A percentile compares a stretch with the other conserved stretches of the same genome.
These are phyloP conservation scores for Quillaja saponaria DNA, from an alignment of 306 rosid species.

Conservation along the genomic window DNA sequence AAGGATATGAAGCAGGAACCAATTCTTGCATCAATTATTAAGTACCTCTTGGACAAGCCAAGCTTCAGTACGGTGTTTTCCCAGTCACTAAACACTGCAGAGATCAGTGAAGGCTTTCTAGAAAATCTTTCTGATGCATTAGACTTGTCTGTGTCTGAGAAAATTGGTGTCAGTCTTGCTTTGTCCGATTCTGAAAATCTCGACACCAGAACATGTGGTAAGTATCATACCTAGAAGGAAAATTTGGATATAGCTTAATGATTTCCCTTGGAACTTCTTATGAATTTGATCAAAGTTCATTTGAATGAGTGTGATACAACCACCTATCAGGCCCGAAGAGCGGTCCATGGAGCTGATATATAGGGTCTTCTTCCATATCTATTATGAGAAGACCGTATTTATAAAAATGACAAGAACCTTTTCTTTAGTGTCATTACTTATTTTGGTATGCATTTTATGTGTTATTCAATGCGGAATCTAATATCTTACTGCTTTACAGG, in stretches of 20 bases:
- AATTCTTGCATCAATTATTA: constrained; percentile 58
- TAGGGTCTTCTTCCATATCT: neutral
- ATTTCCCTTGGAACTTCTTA: constrained; percentile 10
- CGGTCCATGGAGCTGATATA: too few species aligned
- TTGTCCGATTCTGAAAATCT: constrained; percentile 83
- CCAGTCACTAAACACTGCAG: constrained; percentile 65
- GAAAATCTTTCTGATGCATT: constrained; percentile 60
- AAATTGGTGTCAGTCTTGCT: constrained; percentile 78
- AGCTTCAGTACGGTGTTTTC: constrained; percentile 82
- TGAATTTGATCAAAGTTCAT: neutral
- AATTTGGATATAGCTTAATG: constrained; percentile 19
- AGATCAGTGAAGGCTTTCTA: constrained; percentile 62
- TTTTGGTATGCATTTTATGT: neutral
- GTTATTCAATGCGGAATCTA: constrained; percentile 6
- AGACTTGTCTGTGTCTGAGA: constrained; percentile 67
- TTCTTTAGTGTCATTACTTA: neutral
- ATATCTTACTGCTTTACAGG: constrained; percentile 48
- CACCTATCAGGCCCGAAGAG: too few species aligned
- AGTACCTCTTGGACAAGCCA: constrained; percentile 69
- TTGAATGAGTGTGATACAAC: too few species aligned
- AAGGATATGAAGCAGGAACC: constrained; percentile 51
- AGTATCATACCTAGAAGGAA: constrained; percentile 25
- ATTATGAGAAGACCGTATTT: too few species aligned
- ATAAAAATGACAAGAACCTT: constrained; percentile 7
- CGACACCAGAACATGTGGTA: constrained; percentile 72